Percentiles rank a stretch among this genome's conserved stretches.
phyloP scores from a whole-genome alignment of 306 rosid species.

The Ochetophila trinervis region DNA sequence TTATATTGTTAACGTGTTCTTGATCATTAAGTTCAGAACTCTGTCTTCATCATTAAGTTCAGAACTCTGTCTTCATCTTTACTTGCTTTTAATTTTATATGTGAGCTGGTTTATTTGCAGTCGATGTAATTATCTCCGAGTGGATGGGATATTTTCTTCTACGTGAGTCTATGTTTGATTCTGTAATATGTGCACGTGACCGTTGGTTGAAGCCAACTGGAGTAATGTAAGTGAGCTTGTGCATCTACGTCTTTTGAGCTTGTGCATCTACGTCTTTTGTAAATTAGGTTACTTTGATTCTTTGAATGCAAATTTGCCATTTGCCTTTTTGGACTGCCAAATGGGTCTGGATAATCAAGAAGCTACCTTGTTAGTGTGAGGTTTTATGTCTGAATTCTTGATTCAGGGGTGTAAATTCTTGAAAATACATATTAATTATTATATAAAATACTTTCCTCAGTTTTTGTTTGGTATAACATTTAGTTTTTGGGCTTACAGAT shows the following conservation, averaged over 20 bases:
- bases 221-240: conserved; percentile 60
- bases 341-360: no score
- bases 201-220: conserved; percentile 98
- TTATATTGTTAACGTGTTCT: conserved; percentile 12
- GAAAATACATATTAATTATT: no score
- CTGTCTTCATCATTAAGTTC: background rate
- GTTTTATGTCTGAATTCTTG: background rate
- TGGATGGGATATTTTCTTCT: conserved; percentile 99
- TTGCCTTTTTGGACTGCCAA: no score
- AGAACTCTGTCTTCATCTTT: background rate
- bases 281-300: conserved; percentile 8
- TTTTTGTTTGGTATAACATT: no score
- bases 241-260: conserved; percentile 17
- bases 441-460: no score
- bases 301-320: conserved; percentile 11
- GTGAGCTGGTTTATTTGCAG: conserved; percentile 30
- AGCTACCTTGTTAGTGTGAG: background rate
- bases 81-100: background rate
- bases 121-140: conserved; percentile 94
- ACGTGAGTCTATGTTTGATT: conserved; percentile 98
- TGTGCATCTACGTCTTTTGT: conserved; percentile 12
- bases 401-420: no score
- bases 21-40: background rate
- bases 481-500: no score
- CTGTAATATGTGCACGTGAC: conserved; percentile 97